A percentile compares a stretch with the other conserved stretches of the same genome.
Conservation (phyloP, 78 protist genomes). For the Capsaspora owczarzaki region DNA sequence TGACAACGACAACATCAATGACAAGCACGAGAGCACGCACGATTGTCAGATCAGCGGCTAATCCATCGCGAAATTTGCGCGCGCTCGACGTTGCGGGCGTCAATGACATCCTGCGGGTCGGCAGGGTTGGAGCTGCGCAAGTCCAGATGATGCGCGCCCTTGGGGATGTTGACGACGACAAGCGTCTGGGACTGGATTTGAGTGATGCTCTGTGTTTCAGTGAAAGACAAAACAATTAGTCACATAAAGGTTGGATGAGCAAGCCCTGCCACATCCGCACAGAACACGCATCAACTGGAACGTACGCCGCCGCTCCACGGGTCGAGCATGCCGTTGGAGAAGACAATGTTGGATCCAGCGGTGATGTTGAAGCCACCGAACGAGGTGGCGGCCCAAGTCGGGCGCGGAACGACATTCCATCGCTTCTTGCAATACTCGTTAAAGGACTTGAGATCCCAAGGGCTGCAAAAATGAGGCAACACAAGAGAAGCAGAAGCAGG, state of each 20-base stretch:
- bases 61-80: neutral
- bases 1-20: no score
- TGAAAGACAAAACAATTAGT: neutral
- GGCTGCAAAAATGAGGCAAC: neutral
- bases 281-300: neutral
- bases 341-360: constrained; percentile 21
- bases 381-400: neutral
- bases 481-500: neutral
- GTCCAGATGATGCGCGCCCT: constrained; percentile 56
- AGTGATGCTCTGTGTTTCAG: neutral
- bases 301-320: constrained; percentile 52
- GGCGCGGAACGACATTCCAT: constrained; percentile 22
- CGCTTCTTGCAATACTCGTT: neutral
- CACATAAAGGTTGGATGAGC: neutral
- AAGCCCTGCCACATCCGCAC: neutral
- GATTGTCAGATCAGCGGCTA: no score
- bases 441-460: neutral
- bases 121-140: constrained; percentile 25
- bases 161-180: neutral
- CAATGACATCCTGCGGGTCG: constrained; percentile 23
- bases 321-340: constrained; percentile 39
- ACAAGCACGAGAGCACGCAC: no score
- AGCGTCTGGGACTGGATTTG: neutral
- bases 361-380: constrained; percentile 4
- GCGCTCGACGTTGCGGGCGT: constrained; percentile 12